Conservation (phyloP, 768 basidiomycete species). For the Naganishia friedmannii region DNA sequence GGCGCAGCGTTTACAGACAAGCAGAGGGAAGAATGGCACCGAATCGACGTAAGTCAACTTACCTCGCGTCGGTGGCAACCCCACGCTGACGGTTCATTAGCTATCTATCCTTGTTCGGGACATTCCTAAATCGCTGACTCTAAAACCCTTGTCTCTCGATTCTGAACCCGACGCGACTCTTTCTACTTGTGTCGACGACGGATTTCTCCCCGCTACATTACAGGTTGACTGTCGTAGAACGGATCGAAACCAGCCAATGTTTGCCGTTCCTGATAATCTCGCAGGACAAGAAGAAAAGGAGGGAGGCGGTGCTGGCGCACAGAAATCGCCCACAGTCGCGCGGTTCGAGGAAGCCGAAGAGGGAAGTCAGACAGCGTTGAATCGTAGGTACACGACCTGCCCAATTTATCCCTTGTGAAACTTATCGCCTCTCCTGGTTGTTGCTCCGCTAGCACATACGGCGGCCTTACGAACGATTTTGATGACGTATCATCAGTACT, state of each 20-base stretch:
- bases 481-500: constrained; percentile 60
- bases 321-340: constrained; percentile 8
- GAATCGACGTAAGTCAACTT: constrained; percentile 45
- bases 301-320: constrained; percentile 46
- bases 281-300: constrained; percentile 59
- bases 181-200: background rate
- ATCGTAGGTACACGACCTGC: constrained; percentile 39
- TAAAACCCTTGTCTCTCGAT: background rate
- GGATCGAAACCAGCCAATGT: constrained; percentile 88
- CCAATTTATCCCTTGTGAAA: background rate
- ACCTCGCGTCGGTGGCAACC: background rate
- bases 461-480: constrained; percentile 80
- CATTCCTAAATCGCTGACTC: background rate
- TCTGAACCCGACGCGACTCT: constrained; percentile 18
- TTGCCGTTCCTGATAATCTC: constrained; percentile 56
- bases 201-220: constrained; percentile 71
- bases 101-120: constrained; percentile 24
- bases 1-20: constrained; percentile 51
- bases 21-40: constrained; percentile 68
- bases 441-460: constrained; percentile 61
- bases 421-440: background rate
- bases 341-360: constrained; percentile 46
- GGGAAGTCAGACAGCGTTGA: constrained; percentile 45
- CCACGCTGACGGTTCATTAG: constrained; percentile 5
- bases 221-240: constrained; percentile 97